phyloP scores from a whole-genome alignment of 225 moss, liverwort and hornwort genomes.

The Bryum argenteum region DNA sequence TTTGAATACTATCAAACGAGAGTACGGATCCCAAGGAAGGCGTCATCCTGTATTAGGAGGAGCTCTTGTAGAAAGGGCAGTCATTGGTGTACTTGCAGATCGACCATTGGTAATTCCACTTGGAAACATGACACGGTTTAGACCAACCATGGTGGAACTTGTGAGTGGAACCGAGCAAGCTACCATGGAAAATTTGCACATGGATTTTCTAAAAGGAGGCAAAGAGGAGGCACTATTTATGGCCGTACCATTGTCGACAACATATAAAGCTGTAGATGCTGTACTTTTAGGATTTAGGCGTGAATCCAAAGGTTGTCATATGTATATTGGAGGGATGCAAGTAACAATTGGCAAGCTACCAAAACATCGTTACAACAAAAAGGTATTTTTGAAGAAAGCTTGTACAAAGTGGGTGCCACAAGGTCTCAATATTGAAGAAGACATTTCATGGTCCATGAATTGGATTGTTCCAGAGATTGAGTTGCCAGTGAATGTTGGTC shows the following conservation, averaged over 20 bases:
- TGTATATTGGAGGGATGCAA: conserved; percentile 54
- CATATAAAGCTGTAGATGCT: conserved; percentile 45
- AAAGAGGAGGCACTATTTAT: conserved; percentile 57
- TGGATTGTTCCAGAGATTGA: conserved; percentile 51
- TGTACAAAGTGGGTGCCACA: conserved; percentile 49
- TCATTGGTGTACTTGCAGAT: conserved; percentile 36
- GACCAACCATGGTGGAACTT: conserved; percentile 45
- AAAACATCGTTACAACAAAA: conserved; percentile 41
- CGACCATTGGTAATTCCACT: conserved; percentile 38
- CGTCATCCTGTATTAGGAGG: conserved; percentile 39
- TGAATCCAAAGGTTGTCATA: conserved; percentile 51
- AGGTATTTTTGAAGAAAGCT: conserved; percentile 50
- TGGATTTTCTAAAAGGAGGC: conserved; percentile 47
- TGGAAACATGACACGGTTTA: conserved; percentile 48
- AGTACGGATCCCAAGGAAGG: conserved; percentile 37
- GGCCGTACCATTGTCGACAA: conserved; percentile 36
- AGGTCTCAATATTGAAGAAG: conserved; percentile 44
- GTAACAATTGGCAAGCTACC: conserved; percentile 49
- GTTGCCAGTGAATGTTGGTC: conserved; percentile 22
- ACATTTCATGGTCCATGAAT: conserved; percentile 62
- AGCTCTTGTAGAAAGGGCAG: conserved; percentile 49
- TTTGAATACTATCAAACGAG: conserved; percentile 49
- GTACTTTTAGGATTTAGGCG: conserved; percentile 46
- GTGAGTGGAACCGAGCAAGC: conserved; percentile 43
- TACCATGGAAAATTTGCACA: conserved; percentile 43